Evolutionary conservation across 1,284 basidiomycete genomes (phyloP).

Genomic region (Retiboletus flavoniger): DNA sequence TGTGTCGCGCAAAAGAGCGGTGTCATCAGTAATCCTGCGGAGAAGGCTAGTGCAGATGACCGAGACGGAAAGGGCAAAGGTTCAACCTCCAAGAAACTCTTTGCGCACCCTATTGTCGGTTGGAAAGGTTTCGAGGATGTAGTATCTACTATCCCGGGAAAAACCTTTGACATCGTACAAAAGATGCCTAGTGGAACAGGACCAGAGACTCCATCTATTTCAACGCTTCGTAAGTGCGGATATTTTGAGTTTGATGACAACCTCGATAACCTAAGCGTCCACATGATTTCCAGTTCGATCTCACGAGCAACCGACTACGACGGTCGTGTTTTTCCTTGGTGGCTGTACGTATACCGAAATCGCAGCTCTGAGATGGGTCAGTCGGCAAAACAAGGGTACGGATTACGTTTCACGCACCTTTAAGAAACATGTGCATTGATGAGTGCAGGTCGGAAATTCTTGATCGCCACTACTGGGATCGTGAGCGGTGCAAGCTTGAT

Average conservation of each 20-base stretch:
- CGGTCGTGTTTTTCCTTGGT: constrained; percentile 96
- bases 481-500: constrained; percentile 75
- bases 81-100: constrained; percentile 49
- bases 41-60: constrained; percentile 43
- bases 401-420: constrained; percentile 17
- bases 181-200: constrained; percentile 39
- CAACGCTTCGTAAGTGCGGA: constrained; percentile 45
- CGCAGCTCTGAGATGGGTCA: constrained; percentile 89
- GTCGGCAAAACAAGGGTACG: constrained; percentile 74
- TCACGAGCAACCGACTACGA: constrained; percentile 60
- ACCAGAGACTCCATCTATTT: constrained; percentile 33
- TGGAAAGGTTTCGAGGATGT: constrained; percentile 98
- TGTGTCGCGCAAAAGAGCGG: constrained; percentile 89
- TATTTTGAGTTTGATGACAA: not conserved
- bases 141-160: constrained; percentile 77
- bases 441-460: constrained; percentile 69
- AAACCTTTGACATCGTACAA: constrained; percentile 80
- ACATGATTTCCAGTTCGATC: constrained; percentile 40
- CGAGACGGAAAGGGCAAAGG: constrained; percentile 39
- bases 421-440: constrained; percentile 9
- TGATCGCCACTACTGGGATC: constrained; percentile 88
- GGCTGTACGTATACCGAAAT: constrained; percentile 98
- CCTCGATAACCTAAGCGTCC: constrained; percentile 8
- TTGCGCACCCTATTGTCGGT: constrained; percentile 87
- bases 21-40: constrained; percentile 73